Evolutionary conservation across 768 basidiomycete genomes (phyloP).

Genomic region (Wakefieldia striispora): DNA sequence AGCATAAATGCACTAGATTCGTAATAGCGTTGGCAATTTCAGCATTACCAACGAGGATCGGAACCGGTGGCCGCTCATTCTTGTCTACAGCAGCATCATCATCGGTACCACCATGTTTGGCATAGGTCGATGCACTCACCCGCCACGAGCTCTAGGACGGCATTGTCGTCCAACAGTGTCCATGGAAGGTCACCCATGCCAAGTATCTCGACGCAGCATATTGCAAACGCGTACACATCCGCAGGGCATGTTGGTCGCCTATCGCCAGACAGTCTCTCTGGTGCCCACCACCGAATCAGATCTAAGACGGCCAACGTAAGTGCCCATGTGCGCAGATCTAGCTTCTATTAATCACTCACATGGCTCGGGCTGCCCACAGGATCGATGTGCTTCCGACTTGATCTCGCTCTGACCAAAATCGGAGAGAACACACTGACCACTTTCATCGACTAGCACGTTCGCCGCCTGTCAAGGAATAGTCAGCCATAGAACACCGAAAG

Average conservation of each 20-base stretch:
- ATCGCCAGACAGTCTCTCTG: constrained; percentile 57
- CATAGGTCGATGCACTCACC: constrained; percentile 33
- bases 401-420: constrained; percentile 85
- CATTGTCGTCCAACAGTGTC: constrained; percentile 47
- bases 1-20: constrained; percentile 52
- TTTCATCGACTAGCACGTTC: constrained; percentile 74
- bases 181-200: constrained; percentile 63
- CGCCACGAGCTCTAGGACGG: constrained; percentile 50
- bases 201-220: constrained; percentile 63
- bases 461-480: constrained; percentile 44
- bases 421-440: constrained; percentile 65
- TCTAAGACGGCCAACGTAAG: constrained; percentile 41
- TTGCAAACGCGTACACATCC: constrained; percentile 71
- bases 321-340: not conserved
- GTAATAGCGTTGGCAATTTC: constrained; percentile 33
- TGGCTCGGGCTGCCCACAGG: constrained; percentile 49
- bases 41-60: constrained; percentile 32
- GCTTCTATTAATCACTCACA: constrained; percentile 30
- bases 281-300: constrained; percentile 69
- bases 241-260: constrained; percentile 48
- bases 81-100: constrained; percentile 36
- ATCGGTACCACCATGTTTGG: constrained; percentile 17
- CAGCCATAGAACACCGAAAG: not conserved
- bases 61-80: constrained; percentile 50
- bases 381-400: constrained; percentile 64